Evolutionary conservation across 148 eudicot species (phyloP), one percentile per base, ranked within the genome.

Genomic region (Beta vulgaris): DNA sequence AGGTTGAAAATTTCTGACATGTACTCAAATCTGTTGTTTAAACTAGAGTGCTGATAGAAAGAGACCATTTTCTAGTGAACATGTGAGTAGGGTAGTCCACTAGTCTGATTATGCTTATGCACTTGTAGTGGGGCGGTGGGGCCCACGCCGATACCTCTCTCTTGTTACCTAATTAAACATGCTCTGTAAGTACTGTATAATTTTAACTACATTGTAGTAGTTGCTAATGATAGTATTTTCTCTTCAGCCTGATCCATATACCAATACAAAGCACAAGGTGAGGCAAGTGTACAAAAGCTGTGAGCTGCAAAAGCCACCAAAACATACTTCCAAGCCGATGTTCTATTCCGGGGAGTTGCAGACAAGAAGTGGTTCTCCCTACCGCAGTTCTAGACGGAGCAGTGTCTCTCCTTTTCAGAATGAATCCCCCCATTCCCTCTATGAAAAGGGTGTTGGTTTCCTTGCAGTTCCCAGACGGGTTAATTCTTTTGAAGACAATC

Each of bases 291-390:
- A 78, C 61, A 88, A 84, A 72, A 81, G 92, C 35, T 87, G 87
- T 35, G 94, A 92, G 79, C 86, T 88, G 63, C 86, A 76, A 72
- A 82, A 78, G 77, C 83, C 83, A 44, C 83, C 83, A 44, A 86
- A 72, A 63, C 73, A 65, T 46, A 67, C 77, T 12, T 57, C 86
- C 46, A 81, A 78, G 60, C 88, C 86, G 25, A 79, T 83, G 83
- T 83, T 83, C 79, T 86, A 83, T 81, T 83, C 91, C 0, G 86
- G 88, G 35, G 91, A 91, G 77, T 78, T 87, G 76, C 88, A 74
- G 42, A 79, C 72, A 44, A 77, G 85, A 64, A 86, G 74, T 40
- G 85, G 81, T 35, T 89, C 98, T 68, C 96, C 96, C 25, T 80
- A 79, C 78, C 80, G 90, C 54, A 81, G 78, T 78, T 79, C 81